These are phyloP conservation scores for Daldinia childiae DNA, from an alignment of 495 filamentous ascomycete species.

Conservation along the genomic window DNA sequence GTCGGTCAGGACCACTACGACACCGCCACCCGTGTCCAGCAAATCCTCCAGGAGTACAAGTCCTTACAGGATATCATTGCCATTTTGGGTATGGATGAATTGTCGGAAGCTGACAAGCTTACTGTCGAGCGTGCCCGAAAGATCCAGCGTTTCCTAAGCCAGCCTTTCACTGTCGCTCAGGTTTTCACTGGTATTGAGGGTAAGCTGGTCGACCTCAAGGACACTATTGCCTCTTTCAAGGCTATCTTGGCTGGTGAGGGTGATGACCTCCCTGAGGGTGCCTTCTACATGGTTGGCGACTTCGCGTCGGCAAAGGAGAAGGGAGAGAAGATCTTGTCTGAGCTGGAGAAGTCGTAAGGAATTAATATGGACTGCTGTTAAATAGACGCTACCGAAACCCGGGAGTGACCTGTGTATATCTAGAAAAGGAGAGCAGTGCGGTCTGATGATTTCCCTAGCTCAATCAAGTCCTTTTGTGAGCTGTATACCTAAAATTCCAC, in stretches of 20 bases:
- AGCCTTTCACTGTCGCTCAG: constrained; percentile 99
- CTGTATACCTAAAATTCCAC: constrained; percentile 48
- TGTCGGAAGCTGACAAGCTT: constrained; percentile 98
- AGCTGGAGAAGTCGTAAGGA: constrained; percentile 80
- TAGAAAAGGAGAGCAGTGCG: constrained; percentile 48
- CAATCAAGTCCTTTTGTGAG: constrained; percentile 50
- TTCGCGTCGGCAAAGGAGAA: constrained; percentile 91
- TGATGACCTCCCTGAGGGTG: constrained; percentile 94
- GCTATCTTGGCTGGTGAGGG: constrained; percentile 93
- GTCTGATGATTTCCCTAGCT: constrained; percentile 47
- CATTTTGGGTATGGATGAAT: constrained; percentile 99
- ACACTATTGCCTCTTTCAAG: constrained; percentile 97
- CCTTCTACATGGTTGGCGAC: constrained; percentile 99
- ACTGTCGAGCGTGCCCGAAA: constrained; percentile 99
- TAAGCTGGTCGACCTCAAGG: constrained; percentile 95
- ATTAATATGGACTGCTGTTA: constrained; percentile 46
- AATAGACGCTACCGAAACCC: constrained; percentile 43
- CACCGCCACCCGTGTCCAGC: constrained; percentile 92
- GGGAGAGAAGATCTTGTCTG: constrained; percentile 99
- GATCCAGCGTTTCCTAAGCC: constrained; percentile 98
- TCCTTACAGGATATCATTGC: constrained; percentile 99
- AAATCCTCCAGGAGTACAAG: constrained; percentile 99
- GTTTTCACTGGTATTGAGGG: constrained; percentile 99
- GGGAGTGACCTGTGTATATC: constrained; percentile 50
- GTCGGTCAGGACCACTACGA: constrained; percentile 98